Percentiles rank a stretch among this genome's conserved stretches.
Evolutionary conservation across 306 rosid species (phyloP).

Genomic region (Oemleria cerasiformis): DNA sequence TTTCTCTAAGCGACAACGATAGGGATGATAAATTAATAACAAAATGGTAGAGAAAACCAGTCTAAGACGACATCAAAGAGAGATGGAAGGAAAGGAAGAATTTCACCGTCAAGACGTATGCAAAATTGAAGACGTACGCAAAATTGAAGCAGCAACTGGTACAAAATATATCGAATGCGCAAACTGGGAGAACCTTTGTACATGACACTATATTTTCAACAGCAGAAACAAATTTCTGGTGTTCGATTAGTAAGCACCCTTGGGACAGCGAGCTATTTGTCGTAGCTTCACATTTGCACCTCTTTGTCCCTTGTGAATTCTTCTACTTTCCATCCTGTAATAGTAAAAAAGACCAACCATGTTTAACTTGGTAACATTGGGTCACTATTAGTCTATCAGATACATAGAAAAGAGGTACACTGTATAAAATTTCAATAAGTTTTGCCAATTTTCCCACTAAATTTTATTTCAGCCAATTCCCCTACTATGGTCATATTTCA

Average conservation of each 20-base stretch:
- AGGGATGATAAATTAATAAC: not conserved
- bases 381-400: too few relatives aligned
- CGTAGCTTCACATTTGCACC: slow-evolving; percentile 49
- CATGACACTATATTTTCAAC: not conserved
- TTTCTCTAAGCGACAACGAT: not conserved
- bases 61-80: not conserved
- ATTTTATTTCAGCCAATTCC: too few relatives aligned
- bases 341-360: not conserved
- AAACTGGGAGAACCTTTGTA: not conserved
- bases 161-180: not conserved
- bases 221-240: slow-evolving; percentile 17
- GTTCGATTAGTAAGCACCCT: slow-evolving; percentile 72
- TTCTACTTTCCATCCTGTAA: slow-evolving; percentile 44
- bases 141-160: not conserved
- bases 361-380: too few relatives aligned
- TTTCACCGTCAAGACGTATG: not conserved
- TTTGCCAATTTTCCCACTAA: too few relatives aligned
- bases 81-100: not conserved
- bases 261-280: slow-evolving; percentile 39
- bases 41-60: not conserved
- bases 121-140: not conserved
- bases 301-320: slow-evolving; percentile 44
- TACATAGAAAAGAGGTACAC: not conserved
- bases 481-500: too few relatives aligned
- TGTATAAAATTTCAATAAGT: too few relatives aligned